Evolutionary conservation across 2,329 filamentous ascomycete species (phyloP), one percentile per base, ranked within the genome.

Genomic region (Dactylonectria estremocensis): DNA sequence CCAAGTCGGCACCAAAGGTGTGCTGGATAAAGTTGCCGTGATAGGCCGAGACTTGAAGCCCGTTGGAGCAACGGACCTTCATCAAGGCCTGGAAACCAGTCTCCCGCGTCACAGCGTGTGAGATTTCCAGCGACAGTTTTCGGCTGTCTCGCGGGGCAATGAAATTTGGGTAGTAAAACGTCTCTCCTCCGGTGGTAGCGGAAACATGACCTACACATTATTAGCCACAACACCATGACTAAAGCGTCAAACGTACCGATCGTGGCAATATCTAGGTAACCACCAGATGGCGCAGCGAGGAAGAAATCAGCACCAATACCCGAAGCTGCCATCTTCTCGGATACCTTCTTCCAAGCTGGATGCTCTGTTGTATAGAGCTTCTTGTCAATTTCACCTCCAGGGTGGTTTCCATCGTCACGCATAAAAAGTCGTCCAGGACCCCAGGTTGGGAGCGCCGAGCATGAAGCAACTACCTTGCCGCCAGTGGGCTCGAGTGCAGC

Each of bases 1-100:
- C 95, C 50, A 99, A 88, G 81, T 99, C 96, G 3, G 95, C 95
- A 11, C 95, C 95, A 77, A 97, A 97, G 0, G 93, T 96, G 82
- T 98, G 95, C 78, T 99, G 96, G 57, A 97, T 89, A 78, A 98
- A 99, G 82, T 97, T 97, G 73, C 96, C 96, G 77, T 97, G 94
- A 78, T 99, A 99, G n/a, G 90, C 90, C 16, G 94, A 91, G 16
- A 99, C 92, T 79, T 99, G 96, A 59, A 99, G 86, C 18, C 96
- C 96, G 76, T 97, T 99, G 18, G 95, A 98, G 83, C 96, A 99
- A 69, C 96, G 92, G 65, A 99, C 95, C 85, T 99, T 99, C 94
- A 99, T 97, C 74, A 99, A 85, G 20, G 95, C 95, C 81, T 98
- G 95, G 84, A 94, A 98, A 22, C 96, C 96, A 53, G 95, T 97